These are phyloP conservation scores for Diplodia seriata DNA, from an alignment of 2,329 filamentous ascomycete genomes.

Conservation along the genomic window DNA sequence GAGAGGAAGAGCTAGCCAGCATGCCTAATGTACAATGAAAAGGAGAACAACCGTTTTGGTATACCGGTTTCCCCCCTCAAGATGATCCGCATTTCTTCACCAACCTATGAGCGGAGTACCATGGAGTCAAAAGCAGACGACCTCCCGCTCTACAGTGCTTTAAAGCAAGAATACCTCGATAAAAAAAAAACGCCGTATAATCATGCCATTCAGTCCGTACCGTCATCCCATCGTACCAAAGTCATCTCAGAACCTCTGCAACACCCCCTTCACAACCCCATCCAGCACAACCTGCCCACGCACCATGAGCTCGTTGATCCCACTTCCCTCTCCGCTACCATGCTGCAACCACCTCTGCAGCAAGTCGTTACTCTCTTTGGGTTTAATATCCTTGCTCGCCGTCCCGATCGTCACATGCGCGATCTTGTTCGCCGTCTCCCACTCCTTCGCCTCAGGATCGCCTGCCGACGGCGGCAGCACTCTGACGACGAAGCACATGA, in stretches of 20 bases:
- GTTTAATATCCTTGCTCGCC: slow-evolving; percentile 75
- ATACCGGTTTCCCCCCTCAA: neutral
- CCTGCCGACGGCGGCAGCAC: slow-evolving; percentile 34
- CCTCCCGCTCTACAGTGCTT: neutral
- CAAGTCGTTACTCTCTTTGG: slow-evolving; percentile 91
- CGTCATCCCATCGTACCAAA: neutral
- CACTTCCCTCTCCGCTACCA: slow-evolving; percentile 59
- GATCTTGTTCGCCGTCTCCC: slow-evolving; percentile 74
- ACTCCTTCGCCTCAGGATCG: slow-evolving; percentile 46
- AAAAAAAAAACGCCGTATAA: slow-evolving; percentile 2
- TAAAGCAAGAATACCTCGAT: neutral
- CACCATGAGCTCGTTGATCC: slow-evolving; percentile 62
- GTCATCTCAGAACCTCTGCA: slow-evolving; percentile 34
- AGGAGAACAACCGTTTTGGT: neutral
- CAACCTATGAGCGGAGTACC: neutral
- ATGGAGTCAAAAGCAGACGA: neutral
- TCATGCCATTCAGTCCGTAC: neutral
- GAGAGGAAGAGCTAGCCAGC: too few species aligned
- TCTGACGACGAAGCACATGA: slow-evolving; percentile 92
- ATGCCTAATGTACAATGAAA: too few species aligned
- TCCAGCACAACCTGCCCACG: slow-evolving; percentile 63
- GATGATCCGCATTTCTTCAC: neutral
- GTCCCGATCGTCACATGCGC: slow-evolving; percentile 93
- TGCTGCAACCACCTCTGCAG: slow-evolving; percentile 75
- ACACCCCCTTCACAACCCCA: slow-evolving; percentile 59